Evolutionary conservation across 306 rosid genomes (phyloP), one percentile per base, ranked within the genome.

Genomic region (Malus sieversii): DNA sequence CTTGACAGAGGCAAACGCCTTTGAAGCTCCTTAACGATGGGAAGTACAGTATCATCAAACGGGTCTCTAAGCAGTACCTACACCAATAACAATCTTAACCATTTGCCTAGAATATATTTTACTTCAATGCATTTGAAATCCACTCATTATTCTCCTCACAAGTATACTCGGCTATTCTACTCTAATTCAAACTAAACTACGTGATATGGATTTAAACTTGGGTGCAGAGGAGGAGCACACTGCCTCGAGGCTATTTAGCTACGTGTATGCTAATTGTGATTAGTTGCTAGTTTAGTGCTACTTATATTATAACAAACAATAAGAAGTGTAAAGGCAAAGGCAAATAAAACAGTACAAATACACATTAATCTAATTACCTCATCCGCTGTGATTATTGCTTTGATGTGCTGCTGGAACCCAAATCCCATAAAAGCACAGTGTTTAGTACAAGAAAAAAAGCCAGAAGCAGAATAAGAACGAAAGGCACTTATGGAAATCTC

Each of bases 61-160:
- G 97, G 97, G 75, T 92, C 96, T 84, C 97, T 90, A 40, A 92
- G 82, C 82, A 92, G 78, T 5, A 92, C 92, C 96, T 88, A 70
- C 72, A 72, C 75, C 40, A 67, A 3, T 46, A 45, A 69, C 73
- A 73, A 70, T 16, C n/a, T 55, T 10, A 8, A 65, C 32, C n/a
- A 22, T 30, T 53, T 4, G n/a, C 58, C 72, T 6, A 38, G 9
- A 7, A 6, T 38, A 38, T 38, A 38, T 38, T 38, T 38, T 38
- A 38, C 42, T 7, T 38, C 10, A 38, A 38, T 38, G 42, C 42
- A 38, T 6, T 38, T 7, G 42, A 38, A 38, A 38, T 38, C 9
- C 42, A 38, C 42, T 38, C 42, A 6, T 38, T 38, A 38, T 38
- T 38, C 42, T 7, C 42, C 42, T 38, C 42, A 38, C 42, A 38